Evolutionary conservation across 2,329 filamentous ascomycete species (phyloP), one percentile per base, ranked within the genome.

Genomic region (Talaromyces marneffei): DNA sequence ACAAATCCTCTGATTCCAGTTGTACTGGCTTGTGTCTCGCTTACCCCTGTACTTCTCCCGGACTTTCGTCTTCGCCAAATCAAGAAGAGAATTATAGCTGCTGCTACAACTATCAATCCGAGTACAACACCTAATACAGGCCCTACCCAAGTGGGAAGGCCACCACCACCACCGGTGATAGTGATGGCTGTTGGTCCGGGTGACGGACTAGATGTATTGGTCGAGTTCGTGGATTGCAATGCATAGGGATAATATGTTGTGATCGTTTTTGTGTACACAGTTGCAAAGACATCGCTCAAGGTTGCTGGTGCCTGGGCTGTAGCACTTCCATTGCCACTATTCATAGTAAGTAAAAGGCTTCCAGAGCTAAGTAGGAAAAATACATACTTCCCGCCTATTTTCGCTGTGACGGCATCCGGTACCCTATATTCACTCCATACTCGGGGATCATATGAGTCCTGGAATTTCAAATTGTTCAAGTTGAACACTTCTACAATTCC

Each of bases 231-330:
- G 25, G 54, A 20, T 23, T 54, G 39, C 16, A 46, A 29, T 3
- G 40, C 18, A 60, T 89, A 90, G 0, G 87, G 87, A 67, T 85
- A 89, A 69, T 82, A 87, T 0, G 77, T 81, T 7, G 74, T 76
- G 46, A 89, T 82, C 65, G 76, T 75, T 8, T 77, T 80, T 3
- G 83, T 75, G 65, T 90, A 90, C 4, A 75, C 65, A 0, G 76
- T 80, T 0, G 71, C 73, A 63, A 90, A 89, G 18, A 89, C 71
- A 5, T 70, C 70, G 0, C 69, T 76, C 1, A 90, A 80, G 2
- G 61, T 59, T 0, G 57, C 39, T 20, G 73, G 73, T 5, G 65
- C 57, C 2, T 62, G 65, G 1, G 54, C 64, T 5, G 69, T 74
- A 35, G 74, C 73, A 27, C 71, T 70, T 25, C 75, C 75, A 42